These are phyloP conservation scores for Heimioporus sp. DNA, from an alignment of 768 basidiomycete genomes.

Conservation along the genomic window DNA sequence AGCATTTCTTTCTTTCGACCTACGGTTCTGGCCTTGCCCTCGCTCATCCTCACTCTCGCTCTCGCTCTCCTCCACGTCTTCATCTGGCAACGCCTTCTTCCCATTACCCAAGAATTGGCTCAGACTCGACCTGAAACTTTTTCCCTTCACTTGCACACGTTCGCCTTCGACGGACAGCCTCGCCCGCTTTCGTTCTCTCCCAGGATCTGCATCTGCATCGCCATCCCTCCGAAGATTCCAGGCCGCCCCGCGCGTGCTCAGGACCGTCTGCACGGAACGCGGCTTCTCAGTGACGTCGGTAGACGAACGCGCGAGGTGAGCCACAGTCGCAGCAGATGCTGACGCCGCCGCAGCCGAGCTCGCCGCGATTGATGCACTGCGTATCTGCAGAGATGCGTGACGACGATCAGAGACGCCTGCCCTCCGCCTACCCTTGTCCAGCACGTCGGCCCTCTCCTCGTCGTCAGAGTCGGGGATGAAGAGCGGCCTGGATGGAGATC, in stretches of 20 bases:
- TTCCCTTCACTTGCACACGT: slow-evolving; percentile 13
- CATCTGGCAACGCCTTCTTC: slow-evolving; percentile 24
- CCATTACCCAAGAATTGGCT: slow-evolving; percentile 54
- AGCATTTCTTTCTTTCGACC: neutral
- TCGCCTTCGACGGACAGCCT: slow-evolving; percentile 15
- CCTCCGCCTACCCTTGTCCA: neutral
- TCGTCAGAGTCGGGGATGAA: slow-evolving; percentile 27
- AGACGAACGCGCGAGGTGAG: neutral
- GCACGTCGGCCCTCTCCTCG: neutral
- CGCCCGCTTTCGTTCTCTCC: slow-evolving; percentile 39
- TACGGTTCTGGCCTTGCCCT: slow-evolving; percentile 9
- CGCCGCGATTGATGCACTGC: neutral
- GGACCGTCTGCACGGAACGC: slow-evolving; percentile 37
- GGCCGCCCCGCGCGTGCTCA: slow-evolving; percentile 50
- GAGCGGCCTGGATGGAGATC: slow-evolving; percentile 21
- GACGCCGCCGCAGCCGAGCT: neutral
- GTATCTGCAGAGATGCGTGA: neutral
- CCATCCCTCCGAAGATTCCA: slow-evolving; percentile 42
- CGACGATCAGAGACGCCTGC: neutral
- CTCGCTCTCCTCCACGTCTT: slow-evolving; percentile 16
- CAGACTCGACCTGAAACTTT: slow-evolving; percentile 46
- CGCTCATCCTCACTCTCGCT: slow-evolving; percentile 4
- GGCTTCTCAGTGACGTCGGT: slow-evolving; percentile 14
- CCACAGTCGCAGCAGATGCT: neutral
- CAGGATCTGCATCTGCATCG: slow-evolving; percentile 10